phyloP scores from a whole-genome alignment of 2,329 filamentous ascomycete species.

The Trichoderma harzianum region DNA sequence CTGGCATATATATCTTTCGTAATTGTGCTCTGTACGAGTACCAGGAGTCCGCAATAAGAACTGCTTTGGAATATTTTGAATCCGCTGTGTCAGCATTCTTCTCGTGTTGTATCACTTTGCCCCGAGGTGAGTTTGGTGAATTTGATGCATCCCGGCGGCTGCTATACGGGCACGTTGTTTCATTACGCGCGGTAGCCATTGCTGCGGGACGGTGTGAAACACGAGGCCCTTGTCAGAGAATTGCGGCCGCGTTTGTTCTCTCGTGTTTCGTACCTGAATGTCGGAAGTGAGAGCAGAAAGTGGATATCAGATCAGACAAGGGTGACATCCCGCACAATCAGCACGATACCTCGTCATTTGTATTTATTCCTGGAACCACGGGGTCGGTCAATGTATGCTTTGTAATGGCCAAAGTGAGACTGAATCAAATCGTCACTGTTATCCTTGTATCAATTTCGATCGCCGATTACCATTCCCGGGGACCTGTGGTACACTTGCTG shows the following conservation, averaged over 20 bases:
- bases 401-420: background rate
- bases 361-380: background rate
- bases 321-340: background rate
- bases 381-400: background rate
- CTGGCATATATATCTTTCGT: background rate
- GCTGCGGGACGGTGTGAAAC: background rate
- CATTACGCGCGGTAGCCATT: background rate
- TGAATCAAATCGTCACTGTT: background rate
- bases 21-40: background rate
- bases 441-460: background rate
- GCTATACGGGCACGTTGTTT: background rate
- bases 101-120: background rate
- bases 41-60: background rate
- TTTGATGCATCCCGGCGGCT: background rate
- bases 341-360: background rate
- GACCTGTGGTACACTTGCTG: background rate
- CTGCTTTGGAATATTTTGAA: background rate
- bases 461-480: background rate
- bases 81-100: background rate
- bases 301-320: background rate
- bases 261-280: background rate
- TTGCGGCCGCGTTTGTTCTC: background rate
- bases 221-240: background rate
- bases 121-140: background rate
- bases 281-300: background rate